Evolutionary conservation across 2,329 filamentous ascomycete genomes (phyloP).

Genomic region (Pseudogymnoascus sp.): DNA sequence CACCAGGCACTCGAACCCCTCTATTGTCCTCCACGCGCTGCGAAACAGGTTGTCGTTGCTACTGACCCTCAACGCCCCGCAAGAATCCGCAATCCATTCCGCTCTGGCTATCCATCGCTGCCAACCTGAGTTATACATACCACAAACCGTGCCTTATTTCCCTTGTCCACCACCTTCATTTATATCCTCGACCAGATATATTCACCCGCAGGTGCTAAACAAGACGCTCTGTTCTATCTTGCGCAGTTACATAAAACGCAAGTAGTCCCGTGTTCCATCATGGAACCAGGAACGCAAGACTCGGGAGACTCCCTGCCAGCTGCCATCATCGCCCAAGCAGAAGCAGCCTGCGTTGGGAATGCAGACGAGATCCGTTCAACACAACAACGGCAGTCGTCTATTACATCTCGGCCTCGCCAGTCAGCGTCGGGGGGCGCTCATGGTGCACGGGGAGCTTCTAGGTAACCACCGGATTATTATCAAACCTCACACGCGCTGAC

Average conservation of each 20-base stretch:
- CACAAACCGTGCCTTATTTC: neutral
- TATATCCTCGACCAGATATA: neutral
- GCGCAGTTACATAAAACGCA: neutral
- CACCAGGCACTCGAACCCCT: neutral
- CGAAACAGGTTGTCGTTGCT: neutral
- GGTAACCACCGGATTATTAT: neutral
- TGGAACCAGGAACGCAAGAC: neutral
- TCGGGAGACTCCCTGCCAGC: slow-evolving; percentile 16
- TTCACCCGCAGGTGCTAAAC: neutral
- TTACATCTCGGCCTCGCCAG: neutral
- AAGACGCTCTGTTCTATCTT: neutral
- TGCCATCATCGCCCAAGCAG: slow-evolving; percentile 25
- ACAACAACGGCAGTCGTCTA: neutral
- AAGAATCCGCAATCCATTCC: neutral
- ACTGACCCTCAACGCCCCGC: neutral
- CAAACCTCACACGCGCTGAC: neutral
- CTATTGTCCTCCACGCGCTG: neutral
- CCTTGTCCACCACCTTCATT: neutral
- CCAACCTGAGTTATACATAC: neutral
- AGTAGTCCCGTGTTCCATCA: neutral
- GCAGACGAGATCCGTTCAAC: slow-evolving; percentile 15
- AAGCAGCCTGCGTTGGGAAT: slow-evolving; percentile 26
- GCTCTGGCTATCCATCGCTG: neutral
- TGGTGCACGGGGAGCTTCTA: neutral
- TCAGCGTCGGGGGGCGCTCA: neutral